Conservation (phyloP, 2,329 filamentous ascomycete species). For the Paraconiothyrium sp. region DNA sequence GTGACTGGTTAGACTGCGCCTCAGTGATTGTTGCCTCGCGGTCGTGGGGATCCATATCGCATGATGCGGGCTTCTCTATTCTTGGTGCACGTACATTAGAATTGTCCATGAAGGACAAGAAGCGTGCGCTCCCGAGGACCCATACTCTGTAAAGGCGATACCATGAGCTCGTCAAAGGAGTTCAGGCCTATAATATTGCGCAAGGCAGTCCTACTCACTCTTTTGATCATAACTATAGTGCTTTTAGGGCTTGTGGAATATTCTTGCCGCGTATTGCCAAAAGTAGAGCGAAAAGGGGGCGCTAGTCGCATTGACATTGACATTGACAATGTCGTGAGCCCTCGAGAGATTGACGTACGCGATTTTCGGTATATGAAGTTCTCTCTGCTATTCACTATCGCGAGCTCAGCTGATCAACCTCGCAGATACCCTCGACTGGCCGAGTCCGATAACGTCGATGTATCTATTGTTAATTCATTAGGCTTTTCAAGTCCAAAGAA, state of each 20-base stretch:
- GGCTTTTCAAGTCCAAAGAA: background rate
- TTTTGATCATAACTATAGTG: slow-evolving; percentile 1
- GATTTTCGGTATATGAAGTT: background rate
- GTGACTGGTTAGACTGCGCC: background rate
- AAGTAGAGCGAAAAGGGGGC: background rate
- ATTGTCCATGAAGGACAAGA: background rate
- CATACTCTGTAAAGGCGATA: background rate
- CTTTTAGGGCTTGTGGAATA: slow-evolving; percentile 15
- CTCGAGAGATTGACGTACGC: background rate
- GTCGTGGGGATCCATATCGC: background rate
- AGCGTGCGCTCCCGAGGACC: too few species aligned
- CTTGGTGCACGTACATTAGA: background rate
- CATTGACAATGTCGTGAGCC: background rate
- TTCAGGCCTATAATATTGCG: slow-evolving; percentile 10
- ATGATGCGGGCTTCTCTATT: background rate
- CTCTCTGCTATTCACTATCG: background rate
- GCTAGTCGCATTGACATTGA: background rate
- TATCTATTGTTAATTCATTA: background rate
- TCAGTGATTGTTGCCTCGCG: background rate
- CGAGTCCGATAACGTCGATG: background rate
- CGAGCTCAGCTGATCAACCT: background rate
- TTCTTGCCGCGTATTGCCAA: slow-evolving; percentile 8
- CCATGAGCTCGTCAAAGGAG: background rate
- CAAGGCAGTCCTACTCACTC: background rate
- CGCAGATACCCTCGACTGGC: background rate